Conservation (phyloP, 306 rosid genomes). For the Medicago arabica region DNA sequence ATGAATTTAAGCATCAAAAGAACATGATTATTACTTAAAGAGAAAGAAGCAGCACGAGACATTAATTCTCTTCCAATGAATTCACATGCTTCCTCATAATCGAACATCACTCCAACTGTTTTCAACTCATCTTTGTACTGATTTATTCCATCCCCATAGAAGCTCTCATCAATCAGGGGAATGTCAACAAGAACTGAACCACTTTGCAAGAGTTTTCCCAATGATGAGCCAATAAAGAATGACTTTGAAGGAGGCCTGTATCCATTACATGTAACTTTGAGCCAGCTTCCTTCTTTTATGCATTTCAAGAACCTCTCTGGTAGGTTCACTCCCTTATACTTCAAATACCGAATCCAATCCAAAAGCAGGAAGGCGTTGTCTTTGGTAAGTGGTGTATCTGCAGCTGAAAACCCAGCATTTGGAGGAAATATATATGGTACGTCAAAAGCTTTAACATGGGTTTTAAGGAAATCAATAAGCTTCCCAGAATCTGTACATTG, state of each 20-base stretch:
- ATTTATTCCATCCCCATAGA: conserved; percentile 55
- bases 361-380: conserved; percentile 66
- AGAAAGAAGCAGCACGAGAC: conserved; percentile 55
- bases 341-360: conserved; percentile 62
- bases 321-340: background rate
- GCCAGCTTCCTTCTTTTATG: conserved; percentile 72
- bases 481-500: conserved; percentile 20
- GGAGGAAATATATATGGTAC: conserved; percentile 73
- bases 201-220: conserved; percentile 59
- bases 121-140: conserved; percentile 62
- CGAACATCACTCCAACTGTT: conserved; percentile 71
- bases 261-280: conserved; percentile 57
- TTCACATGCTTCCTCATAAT: conserved; percentile 62
- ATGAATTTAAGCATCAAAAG: conserved; percentile 63
- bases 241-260: conserved; percentile 67
- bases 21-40: conserved; percentile 50
- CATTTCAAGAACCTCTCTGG: conserved; percentile 55
- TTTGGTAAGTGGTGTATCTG: conserved; percentile 58
- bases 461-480: conserved; percentile 53
- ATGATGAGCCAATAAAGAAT: conserved; percentile 55
- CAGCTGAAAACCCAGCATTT: conserved; percentile 51
- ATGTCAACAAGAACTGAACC: conserved; percentile 71
- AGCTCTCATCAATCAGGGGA: conserved; percentile 62
- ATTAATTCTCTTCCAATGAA: conserved; percentile 70
- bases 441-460: conserved; percentile 56